These are phyloP conservation scores for Didymella pomorum DNA, from an alignment of 2,329 filamentous ascomycete genomes.

Conservation along the genomic window DNA sequence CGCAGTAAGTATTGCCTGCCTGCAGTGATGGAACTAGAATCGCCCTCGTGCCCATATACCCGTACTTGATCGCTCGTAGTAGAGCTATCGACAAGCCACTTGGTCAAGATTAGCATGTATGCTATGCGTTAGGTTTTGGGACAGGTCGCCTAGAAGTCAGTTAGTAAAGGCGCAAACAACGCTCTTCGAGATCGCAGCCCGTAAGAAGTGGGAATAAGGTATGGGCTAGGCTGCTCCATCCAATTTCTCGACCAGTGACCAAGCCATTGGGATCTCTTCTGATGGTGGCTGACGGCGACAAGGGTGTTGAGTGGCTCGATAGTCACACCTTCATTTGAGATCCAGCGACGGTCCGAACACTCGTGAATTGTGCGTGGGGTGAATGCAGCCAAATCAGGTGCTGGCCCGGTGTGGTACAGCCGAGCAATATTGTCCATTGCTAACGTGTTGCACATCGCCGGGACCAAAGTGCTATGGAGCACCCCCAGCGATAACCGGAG, in stretches of 20 bases:
- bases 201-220: neutral
- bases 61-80: neutral
- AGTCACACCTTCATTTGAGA: neutral
- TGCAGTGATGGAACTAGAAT: neutral
- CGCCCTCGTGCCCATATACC: neutral
- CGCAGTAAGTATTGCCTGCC: neutral
- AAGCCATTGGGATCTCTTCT: neutral
- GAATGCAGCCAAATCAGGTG: neutral
- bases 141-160: neutral
- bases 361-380: neutral
- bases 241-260: neutral
- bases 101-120: neutral
- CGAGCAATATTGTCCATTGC: neutral
- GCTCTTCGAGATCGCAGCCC: neutral
- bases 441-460: neutral
- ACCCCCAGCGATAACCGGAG: neutral
- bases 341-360: neutral
- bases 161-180: neutral
- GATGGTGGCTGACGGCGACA: neutral
- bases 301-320: neutral
- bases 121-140: neutral
- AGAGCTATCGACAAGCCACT: neutral
- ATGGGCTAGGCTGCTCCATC: neutral
- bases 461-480: neutral
- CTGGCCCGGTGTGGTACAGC: neutral